A percentile compares a stretch with the other conserved stretches of the same genome.
Conservation (phyloP, 2,329 filamentous ascomycete species). For the Fusarium heterosporum region DNA sequence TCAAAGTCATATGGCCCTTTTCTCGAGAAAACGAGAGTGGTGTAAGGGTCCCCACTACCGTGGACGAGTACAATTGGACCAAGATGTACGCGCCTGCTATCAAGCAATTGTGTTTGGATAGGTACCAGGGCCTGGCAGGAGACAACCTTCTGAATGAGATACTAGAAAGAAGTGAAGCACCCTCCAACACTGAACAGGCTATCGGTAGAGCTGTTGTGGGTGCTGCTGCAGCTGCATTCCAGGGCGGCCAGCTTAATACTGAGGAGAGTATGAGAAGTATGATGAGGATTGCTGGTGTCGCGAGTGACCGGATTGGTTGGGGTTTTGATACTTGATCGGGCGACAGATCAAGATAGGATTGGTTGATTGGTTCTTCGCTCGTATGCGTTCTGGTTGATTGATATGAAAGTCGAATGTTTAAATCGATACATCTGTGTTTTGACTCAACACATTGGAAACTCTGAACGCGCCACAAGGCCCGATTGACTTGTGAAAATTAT, state of each 20-base stretch:
- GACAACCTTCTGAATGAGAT: slow-evolving; percentile 35
- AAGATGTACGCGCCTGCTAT: slow-evolving; percentile 30
- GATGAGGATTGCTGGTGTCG: slow-evolving; percentile 27
- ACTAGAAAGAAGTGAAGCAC: slow-evolving; percentile 18
- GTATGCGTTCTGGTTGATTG: not conserved
- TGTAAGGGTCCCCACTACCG: slow-evolving; percentile 26
- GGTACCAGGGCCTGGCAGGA: slow-evolving; percentile 36
- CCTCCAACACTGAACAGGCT: not conserved
- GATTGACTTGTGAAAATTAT: too few relatives aligned
- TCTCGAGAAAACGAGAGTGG: slow-evolving; percentile 12
- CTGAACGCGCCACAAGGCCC: too few relatives aligned
- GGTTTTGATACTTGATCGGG: slow-evolving; percentile 34
- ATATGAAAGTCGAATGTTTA: too few relatives aligned
- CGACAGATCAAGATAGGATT: not conserved
- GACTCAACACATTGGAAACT: too few relatives aligned
- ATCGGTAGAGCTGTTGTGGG: slow-evolving; percentile 24
- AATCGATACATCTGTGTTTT: too few relatives aligned
- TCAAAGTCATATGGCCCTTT: slow-evolving; percentile 36
- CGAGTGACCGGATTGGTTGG: slow-evolving; percentile 38
- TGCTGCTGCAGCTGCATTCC: slow-evolving; percentile 34
- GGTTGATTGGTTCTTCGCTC: not conserved
- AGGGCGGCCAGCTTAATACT: slow-evolving; percentile 27
- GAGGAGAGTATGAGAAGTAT: slow-evolving; percentile 18
- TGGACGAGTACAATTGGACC: slow-evolving; percentile 37
- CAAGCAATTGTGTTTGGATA: slow-evolving; percentile 34